phyloP scores from a whole-genome alignment of 352 stramenopile genomes.

The Albugo candida region DNA sequence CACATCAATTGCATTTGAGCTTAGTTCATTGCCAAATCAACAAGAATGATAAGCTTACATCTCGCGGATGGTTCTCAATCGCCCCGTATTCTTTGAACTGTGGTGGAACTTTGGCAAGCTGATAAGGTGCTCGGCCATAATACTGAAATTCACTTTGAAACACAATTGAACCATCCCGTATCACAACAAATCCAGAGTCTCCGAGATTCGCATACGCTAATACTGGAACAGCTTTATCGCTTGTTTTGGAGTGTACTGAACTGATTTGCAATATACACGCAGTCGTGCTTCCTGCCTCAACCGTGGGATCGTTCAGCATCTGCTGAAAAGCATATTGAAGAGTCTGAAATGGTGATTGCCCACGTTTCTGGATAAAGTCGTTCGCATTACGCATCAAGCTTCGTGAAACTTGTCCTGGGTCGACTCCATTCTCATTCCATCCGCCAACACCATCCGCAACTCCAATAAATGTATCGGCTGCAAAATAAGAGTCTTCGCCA shows the following conservation, averaged over 20 bases:
- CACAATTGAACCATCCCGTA: conserved; percentile 31
- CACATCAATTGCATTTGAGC: background rate
- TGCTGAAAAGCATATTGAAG: conserved; percentile 36
- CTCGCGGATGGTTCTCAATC: conserved; percentile 53
- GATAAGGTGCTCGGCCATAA: conserved; percentile 53
- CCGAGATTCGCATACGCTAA: conserved; percentile 68
- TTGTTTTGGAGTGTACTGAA: conserved; percentile 5
- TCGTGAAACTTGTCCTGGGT: conserved; percentile 55
- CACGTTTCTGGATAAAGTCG: conserved; percentile 17
- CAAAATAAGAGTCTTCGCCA: conserved; percentile 61
- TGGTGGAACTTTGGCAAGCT: conserved; percentile 51
- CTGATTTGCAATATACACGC: conserved; percentile 54
- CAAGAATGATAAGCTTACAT: conserved; percentile 19
- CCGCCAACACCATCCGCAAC: conserved; percentile 56
- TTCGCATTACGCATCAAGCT: conserved; percentile 49
- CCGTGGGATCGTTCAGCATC: conserved; percentile 31
- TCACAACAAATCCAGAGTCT: conserved; percentile 58
- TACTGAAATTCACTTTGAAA: conserved; percentile 69
- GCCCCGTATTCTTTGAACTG: conserved; percentile 56
- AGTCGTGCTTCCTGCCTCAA: conserved; percentile 61
- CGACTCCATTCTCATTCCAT: conserved; percentile 69
- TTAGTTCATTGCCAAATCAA: background rate
- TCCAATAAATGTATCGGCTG: conserved; percentile 34
- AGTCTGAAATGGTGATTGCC: conserved; percentile 27
- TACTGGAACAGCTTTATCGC: conserved; percentile 18